These are phyloP conservation scores for Cytospora piceae DNA, from an alignment of 2,329 filamentous ascomycete genomes.

Conservation along the genomic window DNA sequence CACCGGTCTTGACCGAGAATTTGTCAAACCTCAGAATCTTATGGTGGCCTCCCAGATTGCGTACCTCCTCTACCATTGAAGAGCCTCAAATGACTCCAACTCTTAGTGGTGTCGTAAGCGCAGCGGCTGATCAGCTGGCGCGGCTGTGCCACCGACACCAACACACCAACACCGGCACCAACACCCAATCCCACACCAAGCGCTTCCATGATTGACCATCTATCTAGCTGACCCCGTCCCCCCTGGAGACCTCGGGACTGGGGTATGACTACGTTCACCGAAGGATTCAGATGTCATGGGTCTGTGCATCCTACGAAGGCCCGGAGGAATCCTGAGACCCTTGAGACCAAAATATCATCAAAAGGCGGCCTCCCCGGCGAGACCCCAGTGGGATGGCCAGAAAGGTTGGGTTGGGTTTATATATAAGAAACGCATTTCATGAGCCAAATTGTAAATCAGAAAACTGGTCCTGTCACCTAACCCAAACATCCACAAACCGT, in stretches of 20 bases:
- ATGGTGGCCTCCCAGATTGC: neutral
- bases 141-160: constrained; percentile 2
- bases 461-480: no score
- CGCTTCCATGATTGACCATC: neutral
- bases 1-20: neutral
- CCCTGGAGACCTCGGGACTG: neutral
- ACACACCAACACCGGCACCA: neutral
- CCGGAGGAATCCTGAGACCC: no score
- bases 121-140: constrained; percentile 1
- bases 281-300: neutral
- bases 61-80: neutral
- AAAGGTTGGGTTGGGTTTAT: no score
- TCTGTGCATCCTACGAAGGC: no score
- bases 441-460: no score
- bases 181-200: neutral
- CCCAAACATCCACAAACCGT: no score
- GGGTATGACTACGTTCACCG: neutral
- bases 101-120: constrained; percentile 1
- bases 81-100: neutral
- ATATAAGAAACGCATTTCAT: no score
- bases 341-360: no score
- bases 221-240: neutral
- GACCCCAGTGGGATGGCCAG: no score
- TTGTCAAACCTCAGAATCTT: neutral
- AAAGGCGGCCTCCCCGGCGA: neutral